Conservation (phyloP, 768 basidiomycete species). For the Kwoniella europaea region DNA sequence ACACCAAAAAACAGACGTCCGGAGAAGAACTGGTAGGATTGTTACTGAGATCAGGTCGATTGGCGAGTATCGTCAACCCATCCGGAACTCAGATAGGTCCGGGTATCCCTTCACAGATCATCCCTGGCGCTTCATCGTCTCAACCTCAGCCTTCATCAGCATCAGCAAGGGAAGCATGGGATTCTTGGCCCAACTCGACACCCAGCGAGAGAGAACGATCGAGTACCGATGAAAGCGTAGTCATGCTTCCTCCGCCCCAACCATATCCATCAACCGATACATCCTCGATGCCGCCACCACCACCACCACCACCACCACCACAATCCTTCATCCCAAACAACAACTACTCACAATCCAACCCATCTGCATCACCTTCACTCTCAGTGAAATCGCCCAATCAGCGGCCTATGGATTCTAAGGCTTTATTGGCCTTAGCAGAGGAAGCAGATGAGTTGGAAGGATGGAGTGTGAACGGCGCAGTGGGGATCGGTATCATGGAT, state of each 20-base stretch:
- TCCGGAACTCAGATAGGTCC: slow-evolving; percentile 3
- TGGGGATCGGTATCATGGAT: slow-evolving; percentile 37
- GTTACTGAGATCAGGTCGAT: slow-evolving; percentile 43
- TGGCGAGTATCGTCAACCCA: slow-evolving; percentile 34
- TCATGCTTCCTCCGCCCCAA: slow-evolving; percentile 21
- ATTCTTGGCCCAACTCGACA: slow-evolving; percentile 32
- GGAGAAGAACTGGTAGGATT: slow-evolving; percentile 58
- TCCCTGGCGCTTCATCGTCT: neutral
- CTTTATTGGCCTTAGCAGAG: slow-evolving; percentile 55
- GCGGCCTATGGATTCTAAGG: slow-evolving; percentile 51
- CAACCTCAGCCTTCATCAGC: slow-evolving; percentile 12
- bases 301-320: slow-evolving; percentile 2
- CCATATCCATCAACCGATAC: neutral
- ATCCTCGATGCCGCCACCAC: neutral
- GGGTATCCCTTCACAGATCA: neutral
- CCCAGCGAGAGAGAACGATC: slow-evolving; percentile 16
- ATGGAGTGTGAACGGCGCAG: slow-evolving; percentile 48
- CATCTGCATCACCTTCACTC: slow-evolving; percentile 38
- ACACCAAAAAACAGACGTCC: slow-evolving; percentile 90
- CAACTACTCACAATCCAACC: slow-evolving; percentile 17
- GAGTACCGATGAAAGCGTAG: slow-evolving; percentile 5
- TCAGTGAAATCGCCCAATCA: slow-evolving; percentile 37
- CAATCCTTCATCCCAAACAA: neutral
- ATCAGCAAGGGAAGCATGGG: slow-evolving; percentile 42
- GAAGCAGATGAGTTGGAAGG: slow-evolving; percentile 56